phyloP scores from a whole-genome alignment of 108 stramenopile species.

The Pseudonitzschia multiseries region DNA sequence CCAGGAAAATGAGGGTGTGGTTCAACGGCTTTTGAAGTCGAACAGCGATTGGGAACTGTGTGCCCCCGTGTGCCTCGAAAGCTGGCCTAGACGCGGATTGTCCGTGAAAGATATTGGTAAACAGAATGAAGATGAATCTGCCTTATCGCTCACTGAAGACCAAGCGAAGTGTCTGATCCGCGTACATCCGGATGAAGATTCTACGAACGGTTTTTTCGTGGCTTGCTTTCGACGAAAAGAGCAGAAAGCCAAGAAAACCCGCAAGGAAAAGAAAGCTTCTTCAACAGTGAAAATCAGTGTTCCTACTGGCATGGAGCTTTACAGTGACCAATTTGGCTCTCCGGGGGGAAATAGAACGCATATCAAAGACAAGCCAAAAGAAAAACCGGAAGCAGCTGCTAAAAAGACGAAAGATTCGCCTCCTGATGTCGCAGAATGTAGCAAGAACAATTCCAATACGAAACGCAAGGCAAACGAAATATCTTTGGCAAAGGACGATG shows the following conservation, averaged over 20 bases:
- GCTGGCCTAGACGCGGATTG: constrained; percentile 44
- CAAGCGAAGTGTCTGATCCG: constrained; percentile 83
- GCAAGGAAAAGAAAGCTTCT: constrained; percentile 3
- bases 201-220: constrained; percentile 98
- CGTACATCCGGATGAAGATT: constrained; percentile 86
- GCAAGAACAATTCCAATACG: constrained; percentile 6
- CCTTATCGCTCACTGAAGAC: constrained; percentile 55
- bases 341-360: neutral
- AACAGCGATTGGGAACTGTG: constrained; percentile 52
- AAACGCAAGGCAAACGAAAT: constrained; percentile 9
- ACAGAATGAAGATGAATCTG: neutral
- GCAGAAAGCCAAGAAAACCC: neutral
- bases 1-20: constrained; percentile 93
- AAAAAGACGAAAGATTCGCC: constrained; percentile 18
- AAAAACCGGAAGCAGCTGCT: constrained; percentile 5
- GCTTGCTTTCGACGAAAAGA: constrained; percentile 79
- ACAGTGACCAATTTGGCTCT: constrained; percentile 26
- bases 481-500: constrained; percentile 16
- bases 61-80: constrained; percentile 68
- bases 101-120: neutral
- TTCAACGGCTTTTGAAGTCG: constrained; percentile 54
- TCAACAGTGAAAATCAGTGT: constrained; percentile 4
- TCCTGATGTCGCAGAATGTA: constrained; percentile 12
- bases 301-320: constrained; percentile 17
- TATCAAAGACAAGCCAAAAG: neutral